Conservation (phyloP, 2,329 filamentous ascomycete genomes). For the Fusarium torulosum region DNA sequence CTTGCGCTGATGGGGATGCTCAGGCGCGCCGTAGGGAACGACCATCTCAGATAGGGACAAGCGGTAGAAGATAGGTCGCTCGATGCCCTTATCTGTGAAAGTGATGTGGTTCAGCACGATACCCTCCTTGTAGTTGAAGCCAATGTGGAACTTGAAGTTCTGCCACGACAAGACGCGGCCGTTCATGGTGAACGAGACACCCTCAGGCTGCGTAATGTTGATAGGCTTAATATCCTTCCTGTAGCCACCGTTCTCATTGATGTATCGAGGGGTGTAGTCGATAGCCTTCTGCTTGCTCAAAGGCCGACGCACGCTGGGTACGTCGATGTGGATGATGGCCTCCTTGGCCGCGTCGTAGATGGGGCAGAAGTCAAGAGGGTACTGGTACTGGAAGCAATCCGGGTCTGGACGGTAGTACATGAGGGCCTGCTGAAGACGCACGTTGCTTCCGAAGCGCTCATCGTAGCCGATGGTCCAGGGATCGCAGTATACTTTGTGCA, state of each 20-base stretch:
- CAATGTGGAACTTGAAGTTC: slow-evolving; percentile 92
- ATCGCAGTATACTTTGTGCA: slow-evolving; percentile 97
- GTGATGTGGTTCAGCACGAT: slow-evolving; percentile 91
- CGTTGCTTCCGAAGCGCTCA: slow-evolving; percentile 82
- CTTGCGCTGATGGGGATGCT: slow-evolving; percentile 83
- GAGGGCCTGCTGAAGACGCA: slow-evolving; percentile 88
- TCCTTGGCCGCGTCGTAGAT: slow-evolving; percentile 87
- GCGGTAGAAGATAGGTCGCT: slow-evolving; percentile 87
- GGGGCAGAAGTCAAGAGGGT: slow-evolving; percentile 92
- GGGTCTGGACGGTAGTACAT: slow-evolving; percentile 94
- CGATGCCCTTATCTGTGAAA: slow-evolving; percentile 84
- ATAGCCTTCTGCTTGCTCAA: slow-evolving; percentile 78
- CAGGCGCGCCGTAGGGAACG: slow-evolving; percentile 86
- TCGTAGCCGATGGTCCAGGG: slow-evolving; percentile 97
- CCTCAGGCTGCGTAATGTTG: slow-evolving; percentile 88
- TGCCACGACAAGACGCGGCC: slow-evolving; percentile 84
- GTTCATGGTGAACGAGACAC: slow-evolving; percentile 84
- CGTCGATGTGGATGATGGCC: slow-evolving; percentile 84
- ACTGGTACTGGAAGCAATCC: slow-evolving; percentile 91
- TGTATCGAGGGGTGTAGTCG: slow-evolving; percentile 82
- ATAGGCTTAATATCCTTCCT: slow-evolving; percentile 85
- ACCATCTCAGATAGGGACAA: slow-evolving; percentile 95
- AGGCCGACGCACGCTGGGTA: slow-evolving; percentile 81
- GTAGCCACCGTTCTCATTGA: slow-evolving; percentile 81
- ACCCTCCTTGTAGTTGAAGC: slow-evolving; percentile 95